Percentiles rank a stretch among this genome's conserved stretches.
Evolutionary conservation across 805 yeast genomes (phyloP).

Genomic region (Brettanomyces custersianus): DNA sequence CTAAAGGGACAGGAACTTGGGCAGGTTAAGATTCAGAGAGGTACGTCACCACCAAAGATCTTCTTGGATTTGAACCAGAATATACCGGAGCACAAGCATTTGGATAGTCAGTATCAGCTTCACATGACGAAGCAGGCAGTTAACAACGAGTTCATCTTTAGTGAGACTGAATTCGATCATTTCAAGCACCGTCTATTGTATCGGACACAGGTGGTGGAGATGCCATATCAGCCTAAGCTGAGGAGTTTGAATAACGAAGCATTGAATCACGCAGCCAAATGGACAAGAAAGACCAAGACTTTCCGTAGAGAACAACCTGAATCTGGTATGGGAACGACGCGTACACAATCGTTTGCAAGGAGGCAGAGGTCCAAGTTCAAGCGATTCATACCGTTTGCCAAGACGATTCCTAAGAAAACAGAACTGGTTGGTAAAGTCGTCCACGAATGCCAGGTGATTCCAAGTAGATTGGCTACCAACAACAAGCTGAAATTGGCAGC

Average conservation of each 20-base stretch:
- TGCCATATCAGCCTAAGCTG: conserved; percentile 45
- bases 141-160: conserved; percentile 77
- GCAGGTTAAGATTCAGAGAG: conserved; percentile 62
- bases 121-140: conserved; percentile 72
- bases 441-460: conserved; percentile 87
- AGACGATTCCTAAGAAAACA: conserved; percentile 84
- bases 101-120: conserved; percentile 83
- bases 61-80: conserved; percentile 47
- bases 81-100: conserved; percentile 36
- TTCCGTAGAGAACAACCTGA: conserved; percentile 11
- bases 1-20: conserved; percentile 74
- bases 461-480: conserved; percentile 64
- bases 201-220: conserved; percentile 39
- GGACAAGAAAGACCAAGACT: conserved; percentile 21
- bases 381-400: conserved; percentile 68
- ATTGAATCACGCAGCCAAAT: conserved; percentile 23
- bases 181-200: conserved; percentile 47
- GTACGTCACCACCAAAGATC: conserved; percentile 30
- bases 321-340: conserved; percentile 25
- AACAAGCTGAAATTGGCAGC: conserved; percentile 51
- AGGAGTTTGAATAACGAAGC: conserved; percentile 30
- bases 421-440: conserved; percentile 77
- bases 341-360: conserved; percentile 2
- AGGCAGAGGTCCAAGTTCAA: conserved; percentile 4
- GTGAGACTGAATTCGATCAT: conserved; percentile 70